Evolutionary conservation across 2,329 filamentous ascomycete genomes (phyloP).

Genomic region (Ophiocordyceps sinensis): DNA sequence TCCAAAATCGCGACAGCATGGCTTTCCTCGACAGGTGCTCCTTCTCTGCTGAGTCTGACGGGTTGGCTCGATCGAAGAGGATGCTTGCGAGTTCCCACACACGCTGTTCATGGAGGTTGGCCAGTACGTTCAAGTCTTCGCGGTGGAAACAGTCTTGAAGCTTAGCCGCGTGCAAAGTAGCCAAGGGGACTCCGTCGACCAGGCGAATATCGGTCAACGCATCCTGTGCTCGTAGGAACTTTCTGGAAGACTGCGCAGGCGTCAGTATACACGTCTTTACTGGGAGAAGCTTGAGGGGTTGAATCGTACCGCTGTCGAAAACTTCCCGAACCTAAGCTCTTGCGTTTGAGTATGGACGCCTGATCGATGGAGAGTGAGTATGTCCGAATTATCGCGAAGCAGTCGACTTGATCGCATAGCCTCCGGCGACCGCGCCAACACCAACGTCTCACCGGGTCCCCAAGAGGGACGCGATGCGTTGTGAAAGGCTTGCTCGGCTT

Average conservation of each 20-base stretch:
- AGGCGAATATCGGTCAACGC: constrained; percentile 37
- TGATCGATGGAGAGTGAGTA: constrained; percentile 18
- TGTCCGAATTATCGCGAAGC: constrained; percentile 11
- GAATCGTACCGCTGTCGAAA: constrained; percentile 37
- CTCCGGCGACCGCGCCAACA: constrained; percentile 33
- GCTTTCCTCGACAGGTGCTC: constrained; percentile 36
- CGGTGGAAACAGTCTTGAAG: constrained; percentile 25
- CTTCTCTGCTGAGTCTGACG: constrained; percentile 24
- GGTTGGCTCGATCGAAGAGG: constrained; percentile 58
- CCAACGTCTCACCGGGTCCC: constrained; percentile 58
- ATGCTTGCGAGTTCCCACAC: constrained; percentile 81
- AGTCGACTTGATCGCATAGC: constrained; percentile 24
- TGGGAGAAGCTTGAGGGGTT: background rate
- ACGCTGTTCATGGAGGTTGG: constrained; percentile 48
- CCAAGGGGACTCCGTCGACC: constrained; percentile 45
- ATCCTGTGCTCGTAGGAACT: constrained; percentile 40
- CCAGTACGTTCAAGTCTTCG: constrained; percentile 25
- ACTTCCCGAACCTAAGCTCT: constrained; percentile 50
- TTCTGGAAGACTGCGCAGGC: constrained; percentile 34
- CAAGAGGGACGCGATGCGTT: constrained; percentile 65
- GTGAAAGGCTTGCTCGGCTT: constrained; percentile 54
- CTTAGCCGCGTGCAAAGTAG: constrained; percentile 25
- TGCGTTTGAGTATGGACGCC: constrained; percentile 48
- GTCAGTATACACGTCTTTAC: constrained; percentile 4
- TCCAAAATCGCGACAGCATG: constrained; percentile 53